Evolutionary conservation across 1,284 basidiomycete species (phyloP).

Genomic region (Stygiomarasmius scandens): DNA sequence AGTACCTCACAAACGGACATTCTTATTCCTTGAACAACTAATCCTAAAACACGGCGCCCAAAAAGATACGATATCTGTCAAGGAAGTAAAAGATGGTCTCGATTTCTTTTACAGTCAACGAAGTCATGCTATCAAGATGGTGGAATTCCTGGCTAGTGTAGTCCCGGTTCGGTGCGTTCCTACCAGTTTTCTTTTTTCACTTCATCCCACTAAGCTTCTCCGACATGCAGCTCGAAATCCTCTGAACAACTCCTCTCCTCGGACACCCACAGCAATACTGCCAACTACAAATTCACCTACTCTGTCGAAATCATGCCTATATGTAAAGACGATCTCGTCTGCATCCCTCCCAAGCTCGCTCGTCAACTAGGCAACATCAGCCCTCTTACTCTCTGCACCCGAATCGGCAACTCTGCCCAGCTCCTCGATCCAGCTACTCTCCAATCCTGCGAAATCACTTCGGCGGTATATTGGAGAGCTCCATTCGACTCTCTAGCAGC

Average conservation of each 20-base stretch:
- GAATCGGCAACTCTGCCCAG: slow-evolving; percentile 91
- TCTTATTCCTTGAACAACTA: slow-evolving; percentile 96
- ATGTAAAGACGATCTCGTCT: slow-evolving; percentile 97
- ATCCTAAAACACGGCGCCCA: slow-evolving; percentile 97
- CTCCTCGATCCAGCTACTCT: slow-evolving; percentile 90
- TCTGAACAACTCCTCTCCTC: slow-evolving; percentile 93
- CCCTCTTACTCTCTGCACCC: slow-evolving; percentile 85
- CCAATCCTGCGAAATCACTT: slow-evolving; percentile 79
- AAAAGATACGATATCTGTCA: slow-evolving; percentile 93
- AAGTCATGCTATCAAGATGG: slow-evolving; percentile 95
- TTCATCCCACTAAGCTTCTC: slow-evolving; percentile 2
- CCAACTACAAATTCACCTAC: slow-evolving; percentile 98
- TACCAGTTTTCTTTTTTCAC: background rate
- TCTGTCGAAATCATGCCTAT: slow-evolving; percentile 96
- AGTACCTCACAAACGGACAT: slow-evolving; percentile 96
- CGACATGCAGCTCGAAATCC: slow-evolving; percentile 75
- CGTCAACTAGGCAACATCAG: slow-evolving; percentile 85
- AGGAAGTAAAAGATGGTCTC: slow-evolving; percentile 92
- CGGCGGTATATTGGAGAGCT: slow-evolving; percentile 88
- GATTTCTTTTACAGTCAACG: slow-evolving; percentile 96
- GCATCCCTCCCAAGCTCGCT: slow-evolving; percentile 83
- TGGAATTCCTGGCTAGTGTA: slow-evolving; percentile 90
- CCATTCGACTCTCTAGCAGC: slow-evolving; percentile 86
- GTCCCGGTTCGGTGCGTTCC: slow-evolving; percentile 80
- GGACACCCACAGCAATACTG: slow-evolving; percentile 90